Base-by-base conservation (phyloP, 352 stramenopile genomes). In the Globisporangium nodosum region DNA sequence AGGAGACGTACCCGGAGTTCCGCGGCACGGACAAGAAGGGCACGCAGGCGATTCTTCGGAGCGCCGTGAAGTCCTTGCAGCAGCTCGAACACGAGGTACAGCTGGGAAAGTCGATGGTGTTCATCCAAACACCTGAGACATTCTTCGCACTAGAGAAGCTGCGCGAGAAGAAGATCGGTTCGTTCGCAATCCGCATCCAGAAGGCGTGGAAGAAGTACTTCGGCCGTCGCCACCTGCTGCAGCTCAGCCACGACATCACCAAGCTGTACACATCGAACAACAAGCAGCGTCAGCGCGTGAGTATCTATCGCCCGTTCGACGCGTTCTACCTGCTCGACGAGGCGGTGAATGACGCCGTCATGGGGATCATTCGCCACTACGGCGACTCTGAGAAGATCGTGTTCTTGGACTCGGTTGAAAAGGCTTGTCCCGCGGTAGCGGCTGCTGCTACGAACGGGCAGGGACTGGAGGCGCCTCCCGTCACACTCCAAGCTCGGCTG, bases 131-230 rank as follows among this genome's bases (percentile, higher is more conserved):
- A 5, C 88, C 90, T 0, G 87, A 96, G 65, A 93, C 77, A 4
- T 94, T 96, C 64, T 97, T 97, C 57, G 77, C 85, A 30, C 65
- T 97, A 11, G 90, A 97, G 61, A 93, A 94, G 54, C 55, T 96
- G 15, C 75, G 90, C 18, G 86, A 96, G 43, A 78, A 87, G 42
- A 90, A 84, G 50, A 78, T 96, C 27, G 77, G 81, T 0, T 84
- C 71, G 7, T 95, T 84, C 58, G 86, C 80, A 8, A 72, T 74
- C 55, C 80, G 83, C 33, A 97, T 96, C 54, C 85, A 96, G 48
- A 81, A 78, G 18, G 76, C 74, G 13, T 96, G 87, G 83, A 90
- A 87, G 35, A 85, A 81, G 52, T 96, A 89, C 60, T 85, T 69
- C 8, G 82, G 77, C 8, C 73, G 86, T 16, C 81, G 90, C 0